Conservation (phyloP, 2,329 filamentous ascomycete species). For the Beauveria caledonica region DNA sequence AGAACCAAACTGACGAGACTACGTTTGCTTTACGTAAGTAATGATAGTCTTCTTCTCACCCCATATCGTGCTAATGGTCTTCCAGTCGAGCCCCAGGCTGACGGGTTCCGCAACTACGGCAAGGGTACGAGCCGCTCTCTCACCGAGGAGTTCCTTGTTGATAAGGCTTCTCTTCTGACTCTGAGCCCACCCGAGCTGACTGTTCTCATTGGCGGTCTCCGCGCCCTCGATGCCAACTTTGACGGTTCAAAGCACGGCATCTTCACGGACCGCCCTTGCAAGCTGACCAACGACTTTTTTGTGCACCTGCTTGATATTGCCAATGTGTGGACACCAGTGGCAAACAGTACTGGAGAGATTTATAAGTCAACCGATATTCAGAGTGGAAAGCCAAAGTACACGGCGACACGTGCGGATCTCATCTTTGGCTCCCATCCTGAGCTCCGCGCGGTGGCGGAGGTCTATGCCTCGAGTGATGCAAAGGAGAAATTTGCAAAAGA, state of each 20-base stretch:
- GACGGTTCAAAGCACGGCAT: constrained; percentile 61
- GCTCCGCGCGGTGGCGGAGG: constrained; percentile 61
- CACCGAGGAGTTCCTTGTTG: constrained; percentile 63
- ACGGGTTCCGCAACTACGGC: constrained; percentile 77
- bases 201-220: constrained; percentile 63
- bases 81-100: constrained; percentile 54
- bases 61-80: not conserved
- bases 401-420: constrained; percentile 59
- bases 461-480: constrained; percentile 55
- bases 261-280: constrained; percentile 58
- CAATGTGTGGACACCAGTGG: constrained; percentile 50
- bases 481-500: constrained; percentile 60
- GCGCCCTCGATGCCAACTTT: constrained; percentile 61
- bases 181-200: constrained; percentile 64
- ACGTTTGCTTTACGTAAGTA: constrained; percentile 46
- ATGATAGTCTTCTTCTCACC: too few relatives aligned
- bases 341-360: constrained; percentile 34
- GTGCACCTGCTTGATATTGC: constrained; percentile 64
- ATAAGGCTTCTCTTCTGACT: constrained; percentile 61
- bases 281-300: constrained; percentile 74
- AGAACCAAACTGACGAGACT: constrained; percentile 62
- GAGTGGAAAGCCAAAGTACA: constrained; percentile 59
- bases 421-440: constrained; percentile 67
- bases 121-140: constrained; percentile 50
- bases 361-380: constrained; percentile 59